Evolutionary conservation across 2,329 filamentous ascomycete species (phyloP), one percentile per base, ranked within the genome.

Genomic region (Sporothrix sp.): DNA sequence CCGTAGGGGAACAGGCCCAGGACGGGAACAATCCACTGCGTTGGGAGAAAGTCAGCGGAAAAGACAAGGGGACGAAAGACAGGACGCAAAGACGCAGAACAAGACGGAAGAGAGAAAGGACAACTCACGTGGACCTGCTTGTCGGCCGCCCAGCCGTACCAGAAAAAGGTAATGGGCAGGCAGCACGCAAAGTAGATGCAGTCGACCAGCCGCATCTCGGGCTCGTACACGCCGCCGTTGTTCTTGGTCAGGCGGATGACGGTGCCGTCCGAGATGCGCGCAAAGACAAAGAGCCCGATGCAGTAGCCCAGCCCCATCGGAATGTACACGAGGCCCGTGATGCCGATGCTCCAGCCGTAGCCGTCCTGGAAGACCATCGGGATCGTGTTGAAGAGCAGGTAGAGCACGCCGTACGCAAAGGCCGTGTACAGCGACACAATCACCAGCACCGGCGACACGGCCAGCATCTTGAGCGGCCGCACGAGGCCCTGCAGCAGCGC

Each of bases 351-450:
- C 65, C 72, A 77, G 54, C 66, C 66, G 55, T 78, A 78, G 11
- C 63, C 65, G 30, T 63, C 60, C 53, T 68, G 61, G 54, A 77
- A 77, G 23, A 75, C 70, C 7, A 68, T 64, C n/a, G 74, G 68
- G 54, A 77, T 71, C 16, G 73, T 74, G 54, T 72, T 76, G 63
- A 75, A 76, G 58, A 77, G 70, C 9, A 78, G 65, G 58, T 77
- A 77, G 18, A 76, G 66, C 42, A 70, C 70, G 40, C 73, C 73
- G 57, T 76, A 76, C 20, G 67, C 66, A 57, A 76, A 75, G 38
- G 74, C 71, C 37, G 73, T 68, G 62, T 76, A 76, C 4, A 74
- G 54, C 1, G 71, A 71, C 16, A 75, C 62, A 30, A 67, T 60
- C 32, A 73, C 62, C 39, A 77, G 63, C 54, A 76, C 68, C 16